Evolutionary conservation across 345 rosid genomes (phyloP), one percentile per base, ranked within the genome.

Genomic region (Camelina hispida): DNA sequence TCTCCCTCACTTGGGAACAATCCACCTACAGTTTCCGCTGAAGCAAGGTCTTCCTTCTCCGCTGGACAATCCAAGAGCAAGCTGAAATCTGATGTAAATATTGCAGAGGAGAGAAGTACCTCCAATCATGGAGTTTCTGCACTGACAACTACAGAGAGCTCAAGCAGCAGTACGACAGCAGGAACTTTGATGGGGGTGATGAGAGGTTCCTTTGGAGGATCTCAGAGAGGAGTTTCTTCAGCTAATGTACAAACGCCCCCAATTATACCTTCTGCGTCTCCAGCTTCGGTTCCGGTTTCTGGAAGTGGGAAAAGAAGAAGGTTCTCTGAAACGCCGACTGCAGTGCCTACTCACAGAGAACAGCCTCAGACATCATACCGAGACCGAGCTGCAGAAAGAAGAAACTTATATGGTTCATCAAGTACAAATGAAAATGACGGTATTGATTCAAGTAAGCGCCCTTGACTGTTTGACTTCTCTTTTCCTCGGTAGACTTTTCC

Each of bases 331-430:
- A 83, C 75, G 75, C 97, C 98, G 6, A 64, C 76, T 42, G 66
- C 83, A 55, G 81, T 83, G 73, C 78, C 87, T 67, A 53, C 65
- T 81, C 85, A 81, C 4, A 91, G 86, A 84, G 97, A 92, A 38
- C 91, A 81, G 62, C 79, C 91, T 66, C 97, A 89, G 79, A 55
- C 81, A 12, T 69, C 85, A 50, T 95, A 92, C 76, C 85, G 99
- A 76, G 99, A 95, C 78, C 99, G 99, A 22, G 99, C 99, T 54
- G 97, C 99, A 62, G 99, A 95, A 79, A 89, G 98, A 85, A 89
- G 99, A 81, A 95, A 84, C 85, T 85, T 95, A 77, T 95, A 95
- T 77, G 97, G 98, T 71, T 90, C 97, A 51, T 88, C 93, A 57
- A 78, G 84, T 72, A 81, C 87, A 8, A 37, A 60, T 53, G 93